A percentile compares a stretch with the other conserved stretches of the same genome.
phyloP scores from a whole-genome alignment of 2,329 filamentous ascomycete genomes.

The Chaetomiaceae sp. region DNA sequence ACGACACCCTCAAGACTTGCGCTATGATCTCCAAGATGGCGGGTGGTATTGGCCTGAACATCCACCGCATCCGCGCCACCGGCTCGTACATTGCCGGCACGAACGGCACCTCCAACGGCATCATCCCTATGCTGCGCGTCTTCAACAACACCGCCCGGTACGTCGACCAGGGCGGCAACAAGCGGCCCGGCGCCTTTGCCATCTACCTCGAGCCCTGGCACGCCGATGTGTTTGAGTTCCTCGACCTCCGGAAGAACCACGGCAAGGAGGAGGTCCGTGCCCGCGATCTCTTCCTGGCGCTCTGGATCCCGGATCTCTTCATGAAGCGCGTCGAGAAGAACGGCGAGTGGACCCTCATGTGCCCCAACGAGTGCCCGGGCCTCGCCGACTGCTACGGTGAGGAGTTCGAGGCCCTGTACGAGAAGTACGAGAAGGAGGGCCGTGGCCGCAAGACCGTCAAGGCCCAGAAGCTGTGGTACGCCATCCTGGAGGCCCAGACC shows the following conservation, averaged over 20 bases:
- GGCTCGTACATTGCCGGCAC: conserved; percentile 98
- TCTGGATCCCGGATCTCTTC: conserved; percentile 99
- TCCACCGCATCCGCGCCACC: conserved; percentile 93
- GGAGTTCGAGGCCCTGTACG: conserved; percentile 92
- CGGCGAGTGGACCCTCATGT: conserved; percentile 95
- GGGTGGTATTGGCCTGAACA: conserved; percentile 93
- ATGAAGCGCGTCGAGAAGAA: conserved; percentile 99
- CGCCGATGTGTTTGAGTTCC: conserved; percentile 93
- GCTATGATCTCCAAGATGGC: conserved; percentile 99
- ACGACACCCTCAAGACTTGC: conserved; percentile 98
- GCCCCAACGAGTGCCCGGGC: conserved; percentile 91
- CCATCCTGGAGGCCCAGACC: conserved; percentile 94
- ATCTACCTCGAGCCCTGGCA: conserved; percentile 99
- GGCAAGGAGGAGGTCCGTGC: conserved; percentile 97
- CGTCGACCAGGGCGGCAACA: conserved; percentile 98
- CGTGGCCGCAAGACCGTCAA: conserved; percentile 87
- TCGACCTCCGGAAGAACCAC: conserved; percentile 98
- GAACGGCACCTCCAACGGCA: conserved; percentile 95
- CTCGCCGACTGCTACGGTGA: conserved; percentile 96
- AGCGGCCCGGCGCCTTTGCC: conserved; percentile 95
- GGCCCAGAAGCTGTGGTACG: conserved; percentile 99
- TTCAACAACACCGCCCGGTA: conserved; percentile 99
- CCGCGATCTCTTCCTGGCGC: conserved; percentile 92
- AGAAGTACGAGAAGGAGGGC: conserved; percentile 84
- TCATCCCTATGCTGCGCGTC: conserved; percentile 95